phyloP scores from a whole-genome alignment of 345 rosid genomes.

The Ricinus communis region DNA sequence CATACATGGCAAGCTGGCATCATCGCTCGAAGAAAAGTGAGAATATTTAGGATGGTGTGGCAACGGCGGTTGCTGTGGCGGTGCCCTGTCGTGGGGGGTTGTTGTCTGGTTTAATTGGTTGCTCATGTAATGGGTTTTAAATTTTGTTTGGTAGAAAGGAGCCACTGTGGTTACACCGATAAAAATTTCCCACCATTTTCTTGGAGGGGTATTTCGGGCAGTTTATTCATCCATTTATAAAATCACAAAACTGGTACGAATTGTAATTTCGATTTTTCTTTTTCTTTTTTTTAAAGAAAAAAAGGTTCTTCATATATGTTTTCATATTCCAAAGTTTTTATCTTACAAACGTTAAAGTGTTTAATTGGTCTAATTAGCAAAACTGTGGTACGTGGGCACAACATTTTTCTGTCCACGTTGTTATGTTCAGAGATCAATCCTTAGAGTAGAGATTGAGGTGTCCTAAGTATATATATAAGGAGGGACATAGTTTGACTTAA shows the following conservation, averaged over 20 bases:
- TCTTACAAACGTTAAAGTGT: no score
- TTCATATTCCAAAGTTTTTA: neutral
- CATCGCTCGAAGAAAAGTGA: neutral
- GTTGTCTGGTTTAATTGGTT: neutral
- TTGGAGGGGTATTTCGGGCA: constrained; percentile 18
- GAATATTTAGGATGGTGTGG: neutral
- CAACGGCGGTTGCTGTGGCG: neutral
- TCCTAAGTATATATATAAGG: no score
- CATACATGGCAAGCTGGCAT: neutral
- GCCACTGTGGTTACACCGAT: neutral
- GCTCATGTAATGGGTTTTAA: no score
- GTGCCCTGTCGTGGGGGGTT: neutral
- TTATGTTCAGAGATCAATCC: no score
- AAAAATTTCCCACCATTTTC: constrained; percentile 21
- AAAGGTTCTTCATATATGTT: neutral
- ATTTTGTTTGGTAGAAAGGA: neutral
- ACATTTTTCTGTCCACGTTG: no score
- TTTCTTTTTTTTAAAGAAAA: neutral
- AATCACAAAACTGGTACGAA: neutral
- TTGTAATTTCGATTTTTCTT: neutral
- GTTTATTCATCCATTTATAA: neutral
- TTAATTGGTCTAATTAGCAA: no score
- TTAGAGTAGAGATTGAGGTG: no score
- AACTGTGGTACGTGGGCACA: neutral
- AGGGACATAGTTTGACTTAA: no score